phyloP scores from a whole-genome alignment of 164 flowering plant genomes.

The Nelumbo lutea region DNA sequence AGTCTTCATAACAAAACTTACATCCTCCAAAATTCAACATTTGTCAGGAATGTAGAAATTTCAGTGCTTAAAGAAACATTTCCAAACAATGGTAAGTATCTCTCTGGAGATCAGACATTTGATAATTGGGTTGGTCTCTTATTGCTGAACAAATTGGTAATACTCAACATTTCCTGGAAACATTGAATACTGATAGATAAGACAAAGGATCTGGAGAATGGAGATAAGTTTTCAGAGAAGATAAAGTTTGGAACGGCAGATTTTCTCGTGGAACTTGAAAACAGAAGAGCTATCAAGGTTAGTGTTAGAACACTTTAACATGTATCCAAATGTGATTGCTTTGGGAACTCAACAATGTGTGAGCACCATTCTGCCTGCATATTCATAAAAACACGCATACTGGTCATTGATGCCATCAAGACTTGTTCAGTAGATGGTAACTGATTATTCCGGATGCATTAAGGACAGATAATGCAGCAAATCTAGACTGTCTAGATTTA shows the following conservation, averaged over 20 bases:
- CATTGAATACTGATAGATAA: conserved; percentile 13
- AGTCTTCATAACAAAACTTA: not conserved
- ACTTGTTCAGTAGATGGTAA: no score
- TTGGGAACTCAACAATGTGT: no score
- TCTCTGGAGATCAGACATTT: not conserved
- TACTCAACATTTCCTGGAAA: not conserved
- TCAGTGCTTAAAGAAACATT: conserved; percentile 8
- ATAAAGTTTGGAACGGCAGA: conserved; percentile 65
- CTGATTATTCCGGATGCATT: no score
- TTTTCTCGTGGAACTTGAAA: conserved; percentile 66
- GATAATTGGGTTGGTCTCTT: not conserved
- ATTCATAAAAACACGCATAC: no score
- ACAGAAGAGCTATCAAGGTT: conserved; percentile 76
- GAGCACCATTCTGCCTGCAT: no score
- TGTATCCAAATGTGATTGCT: not conserved
- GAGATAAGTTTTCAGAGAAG: conserved; percentile 24
- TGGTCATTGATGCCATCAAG: no score
- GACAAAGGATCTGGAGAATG: conserved; percentile 35
- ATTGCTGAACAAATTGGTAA: not conserved
- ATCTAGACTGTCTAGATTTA: no score
- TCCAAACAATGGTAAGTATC: conserved; percentile 15
- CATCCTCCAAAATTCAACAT: not conserved
- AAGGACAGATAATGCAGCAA: no score
- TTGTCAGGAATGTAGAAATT: conserved; percentile 14
- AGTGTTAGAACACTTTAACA: not conserved